These are phyloP conservation scores for Kurtzmaniella quercitrusa DNA, from an alignment of 1,139 yeast genomes.

Conservation along the genomic window DNA sequence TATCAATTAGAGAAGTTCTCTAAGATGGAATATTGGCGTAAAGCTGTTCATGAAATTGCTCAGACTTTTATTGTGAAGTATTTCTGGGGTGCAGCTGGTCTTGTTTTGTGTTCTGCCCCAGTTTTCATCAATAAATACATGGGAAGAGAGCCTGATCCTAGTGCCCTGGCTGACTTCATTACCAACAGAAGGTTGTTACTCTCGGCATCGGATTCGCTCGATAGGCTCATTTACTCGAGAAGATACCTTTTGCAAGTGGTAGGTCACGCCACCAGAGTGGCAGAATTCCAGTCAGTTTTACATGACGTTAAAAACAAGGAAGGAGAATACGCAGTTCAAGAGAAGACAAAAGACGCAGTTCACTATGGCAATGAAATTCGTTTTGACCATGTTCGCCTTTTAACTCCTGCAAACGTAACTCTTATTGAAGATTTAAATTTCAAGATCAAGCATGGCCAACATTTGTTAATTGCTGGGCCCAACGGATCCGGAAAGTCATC, in stretches of 20 bases:
- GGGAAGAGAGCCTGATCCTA: constrained; percentile 45
- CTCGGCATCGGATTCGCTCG: constrained; percentile 86
- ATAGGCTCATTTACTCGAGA: constrained; percentile 80
- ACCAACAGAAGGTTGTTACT: constrained; percentile 85
- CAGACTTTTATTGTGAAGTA: constrained; percentile 86
- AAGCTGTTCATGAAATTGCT: constrained; percentile 71
- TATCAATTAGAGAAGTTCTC: constrained; percentile 78
- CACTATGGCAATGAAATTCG: constrained; percentile 54
- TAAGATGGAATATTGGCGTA: constrained; percentile 71
- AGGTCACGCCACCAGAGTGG: constrained; percentile 78
- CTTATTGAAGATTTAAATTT: constrained; percentile 66
- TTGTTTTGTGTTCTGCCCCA: constrained; percentile 83
- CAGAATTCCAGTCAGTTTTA: constrained; percentile 66
- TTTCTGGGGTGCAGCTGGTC: constrained; percentile 94
- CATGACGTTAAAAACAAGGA: constrained; percentile 42
- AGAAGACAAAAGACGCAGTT: constrained; percentile 25
- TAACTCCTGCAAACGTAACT: constrained; percentile 81
- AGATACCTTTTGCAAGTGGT: constrained; percentile 79
- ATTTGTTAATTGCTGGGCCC: constrained; percentile 87
- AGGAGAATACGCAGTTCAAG: constrained; percentile 27
- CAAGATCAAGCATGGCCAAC: constrained; percentile 75
- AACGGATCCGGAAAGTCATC: constrained; percentile 96
- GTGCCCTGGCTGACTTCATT: constrained; percentile 71
- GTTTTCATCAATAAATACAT: constrained; percentile 67
- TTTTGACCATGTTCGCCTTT: constrained; percentile 70